These are phyloP conservation scores for Pestalotiopsis sp. DNA, from an alignment of 2,329 filamentous ascomycete genomes.

Conservation along the genomic window DNA sequence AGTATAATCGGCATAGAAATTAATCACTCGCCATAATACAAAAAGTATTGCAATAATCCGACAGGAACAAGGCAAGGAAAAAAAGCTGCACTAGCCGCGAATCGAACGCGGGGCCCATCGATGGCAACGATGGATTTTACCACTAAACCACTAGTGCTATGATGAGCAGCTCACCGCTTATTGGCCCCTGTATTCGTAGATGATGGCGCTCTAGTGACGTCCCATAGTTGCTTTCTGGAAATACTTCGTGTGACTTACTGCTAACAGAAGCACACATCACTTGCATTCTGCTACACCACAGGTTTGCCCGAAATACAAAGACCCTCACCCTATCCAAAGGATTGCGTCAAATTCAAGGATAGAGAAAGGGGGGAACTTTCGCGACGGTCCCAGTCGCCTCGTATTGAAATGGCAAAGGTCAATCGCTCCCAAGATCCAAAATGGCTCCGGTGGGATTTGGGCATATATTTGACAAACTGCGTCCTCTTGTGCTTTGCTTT, in stretches of 20 bases:
- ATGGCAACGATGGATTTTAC: conserved; percentile 58
- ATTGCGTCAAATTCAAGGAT: neutral
- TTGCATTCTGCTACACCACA: neutral
- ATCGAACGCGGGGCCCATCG: conserved; percentile 52
- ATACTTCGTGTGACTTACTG: too few species aligned
- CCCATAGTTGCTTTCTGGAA: too few species aligned
- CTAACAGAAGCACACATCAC: too few species aligned
- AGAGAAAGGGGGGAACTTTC: neutral
- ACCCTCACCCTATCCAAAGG: neutral
- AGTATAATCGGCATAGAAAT: too few species aligned
- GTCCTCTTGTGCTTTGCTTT: neutral
- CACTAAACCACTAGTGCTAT: conserved; percentile 40
- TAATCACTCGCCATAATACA: too few species aligned
- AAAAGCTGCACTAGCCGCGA: conserved; percentile 34
- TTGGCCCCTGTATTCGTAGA: too few species aligned
- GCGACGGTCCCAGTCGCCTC: neutral
- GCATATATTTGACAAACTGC: neutral
- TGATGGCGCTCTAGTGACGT: neutral
- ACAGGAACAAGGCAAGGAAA: too few species aligned
- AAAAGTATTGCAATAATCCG: too few species aligned
- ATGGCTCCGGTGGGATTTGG: neutral
- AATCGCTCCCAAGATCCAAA: neutral
- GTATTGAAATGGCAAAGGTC: neutral
- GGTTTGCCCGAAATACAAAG: neutral
- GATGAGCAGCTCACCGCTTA: too few species aligned